phyloP scores from a whole-genome alignment of 108 stramenopile species.

The Chaetoceros muelleri region DNA sequence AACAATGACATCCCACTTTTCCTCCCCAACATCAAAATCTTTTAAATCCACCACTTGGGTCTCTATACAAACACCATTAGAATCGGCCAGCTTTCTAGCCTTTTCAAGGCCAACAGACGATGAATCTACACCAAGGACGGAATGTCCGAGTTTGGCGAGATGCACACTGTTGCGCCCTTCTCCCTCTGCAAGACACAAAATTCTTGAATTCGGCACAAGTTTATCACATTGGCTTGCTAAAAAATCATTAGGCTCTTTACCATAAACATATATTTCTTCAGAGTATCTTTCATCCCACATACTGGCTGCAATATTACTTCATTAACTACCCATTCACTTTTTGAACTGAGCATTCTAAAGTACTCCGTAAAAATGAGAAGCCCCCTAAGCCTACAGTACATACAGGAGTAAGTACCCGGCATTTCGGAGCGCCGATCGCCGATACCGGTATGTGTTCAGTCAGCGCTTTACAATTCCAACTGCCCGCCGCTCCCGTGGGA shows the following conservation, averaged over 20 bases:
- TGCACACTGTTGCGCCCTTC: constrained; percentile 42
- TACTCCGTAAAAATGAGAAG: too few relatives aligned
- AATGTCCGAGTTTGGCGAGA: constrained; percentile 27
- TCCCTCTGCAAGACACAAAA: constrained; percentile 38
- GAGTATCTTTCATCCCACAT: constrained; percentile 36
- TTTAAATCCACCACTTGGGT: constrained; percentile 29
- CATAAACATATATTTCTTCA: constrained; percentile 26
- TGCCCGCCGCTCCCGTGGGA: too few relatives aligned
- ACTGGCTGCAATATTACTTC: too few relatives aligned
- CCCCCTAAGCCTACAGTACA: too few relatives aligned
- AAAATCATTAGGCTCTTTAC: constrained; percentile 43
- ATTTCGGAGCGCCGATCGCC: too few relatives aligned
- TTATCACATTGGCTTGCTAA: constrained; percentile 8
- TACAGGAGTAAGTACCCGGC: too few relatives aligned
- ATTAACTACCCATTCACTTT: too few relatives aligned
- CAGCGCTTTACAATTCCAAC: too few relatives aligned
- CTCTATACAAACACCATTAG: constrained; percentile 14
- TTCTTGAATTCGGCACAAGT: constrained; percentile 8
- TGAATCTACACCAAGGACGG: constrained; percentile 30
- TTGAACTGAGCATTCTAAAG: too few relatives aligned
- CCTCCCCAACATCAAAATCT: constrained; percentile 23
- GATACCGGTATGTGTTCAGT: too few relatives aligned
- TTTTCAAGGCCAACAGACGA: constrained; percentile 32
- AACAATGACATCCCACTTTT: constrained; percentile 40
- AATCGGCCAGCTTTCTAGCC: constrained; percentile 21